Evolutionary conservation across 306 rosid species (phyloP).

Genomic region (Pyrus bretschneideri): DNA sequence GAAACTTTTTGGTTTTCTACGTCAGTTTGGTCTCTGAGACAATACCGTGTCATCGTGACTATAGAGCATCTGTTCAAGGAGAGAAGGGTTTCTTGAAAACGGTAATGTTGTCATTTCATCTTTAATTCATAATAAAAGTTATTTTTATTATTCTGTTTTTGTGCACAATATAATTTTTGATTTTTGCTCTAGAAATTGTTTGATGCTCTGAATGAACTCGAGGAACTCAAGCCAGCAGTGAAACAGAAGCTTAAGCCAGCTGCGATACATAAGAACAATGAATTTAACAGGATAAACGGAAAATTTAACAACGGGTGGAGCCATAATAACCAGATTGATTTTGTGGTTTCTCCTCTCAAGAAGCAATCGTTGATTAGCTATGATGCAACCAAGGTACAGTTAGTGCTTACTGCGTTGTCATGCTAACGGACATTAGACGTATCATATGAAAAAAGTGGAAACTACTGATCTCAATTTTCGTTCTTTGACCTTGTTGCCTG

Average conservation of each 20-base stretch:
- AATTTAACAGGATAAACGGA: constrained; percentile 41
- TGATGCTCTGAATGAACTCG: constrained; percentile 68
- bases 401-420: neutral
- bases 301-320: constrained; percentile 41
- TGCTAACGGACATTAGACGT: neutral
- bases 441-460: neutral
- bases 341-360: constrained; percentile 33
- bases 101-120: constrained; percentile 33
- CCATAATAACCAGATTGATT: constrained; percentile 40
- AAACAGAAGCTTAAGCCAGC: constrained; percentile 75
- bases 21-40: constrained; percentile 82
- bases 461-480: neutral
- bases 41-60: constrained; percentile 74
- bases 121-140: neutral
- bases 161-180: constrained; percentile 17
- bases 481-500: constrained; percentile 1
- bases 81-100: constrained; percentile 53
- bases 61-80: constrained; percentile 45
- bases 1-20: constrained; percentile 14
- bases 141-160: neutral
- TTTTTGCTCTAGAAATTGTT: constrained; percentile 49
- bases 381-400: constrained; percentile 48
- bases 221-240: constrained; percentile 74
- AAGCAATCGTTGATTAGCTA: constrained; percentile 29
- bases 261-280: constrained; percentile 64